Conservation (phyloP, 2,329 filamentous ascomycete genomes). For the Phialophora tarda region DNA sequence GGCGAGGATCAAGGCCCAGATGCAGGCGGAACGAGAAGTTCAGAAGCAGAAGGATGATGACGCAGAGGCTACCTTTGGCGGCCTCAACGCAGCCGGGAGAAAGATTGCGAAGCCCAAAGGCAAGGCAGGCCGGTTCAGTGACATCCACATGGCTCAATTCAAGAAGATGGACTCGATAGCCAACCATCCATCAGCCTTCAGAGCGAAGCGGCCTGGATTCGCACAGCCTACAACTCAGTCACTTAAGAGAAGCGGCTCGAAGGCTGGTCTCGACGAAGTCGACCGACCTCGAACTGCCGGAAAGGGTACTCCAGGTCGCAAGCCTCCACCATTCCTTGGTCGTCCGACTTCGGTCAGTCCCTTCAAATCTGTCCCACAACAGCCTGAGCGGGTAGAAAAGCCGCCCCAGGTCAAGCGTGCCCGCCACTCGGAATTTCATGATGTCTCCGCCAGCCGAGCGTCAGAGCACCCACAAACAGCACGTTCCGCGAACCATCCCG, state of each 20-base stretch:
- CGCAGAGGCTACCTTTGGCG: slow-evolving; percentile 48
- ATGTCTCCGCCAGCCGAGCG: slow-evolving; percentile 67
- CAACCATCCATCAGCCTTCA: slow-evolving; percentile 77
- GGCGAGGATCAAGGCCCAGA: slow-evolving; percentile 70
- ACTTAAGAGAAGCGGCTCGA: slow-evolving; percentile 61
- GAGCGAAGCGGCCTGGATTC: slow-evolving; percentile 53
- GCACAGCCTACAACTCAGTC: slow-evolving; percentile 49
- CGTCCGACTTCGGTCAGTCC: slow-evolving; percentile 39
- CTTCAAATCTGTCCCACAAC: slow-evolving; percentile 43
- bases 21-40: slow-evolving; percentile 66
- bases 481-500: slow-evolving; percentile 50
- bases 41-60: slow-evolving; percentile 58
- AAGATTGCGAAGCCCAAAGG: slow-evolving; percentile 82
- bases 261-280: slow-evolving; percentile 69
- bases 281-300: slow-evolving; percentile 46
- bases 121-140: slow-evolving; percentile 78
- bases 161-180: slow-evolving; percentile 98
- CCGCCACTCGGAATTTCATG: slow-evolving; percentile 70
- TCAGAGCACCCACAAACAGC: slow-evolving; percentile 24
- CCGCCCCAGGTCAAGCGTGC: slow-evolving; percentile 69
- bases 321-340: slow-evolving; percentile 42
- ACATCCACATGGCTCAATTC: slow-evolving; percentile 84
- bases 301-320: slow-evolving; percentile 49
- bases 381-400: slow-evolving; percentile 40
- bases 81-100: slow-evolving; percentile 55